Evolutionary conservation across 257 asterid species (phyloP), one percentile per base, ranked within the genome.

Genomic region (Nicotiana benthamiana): DNA sequence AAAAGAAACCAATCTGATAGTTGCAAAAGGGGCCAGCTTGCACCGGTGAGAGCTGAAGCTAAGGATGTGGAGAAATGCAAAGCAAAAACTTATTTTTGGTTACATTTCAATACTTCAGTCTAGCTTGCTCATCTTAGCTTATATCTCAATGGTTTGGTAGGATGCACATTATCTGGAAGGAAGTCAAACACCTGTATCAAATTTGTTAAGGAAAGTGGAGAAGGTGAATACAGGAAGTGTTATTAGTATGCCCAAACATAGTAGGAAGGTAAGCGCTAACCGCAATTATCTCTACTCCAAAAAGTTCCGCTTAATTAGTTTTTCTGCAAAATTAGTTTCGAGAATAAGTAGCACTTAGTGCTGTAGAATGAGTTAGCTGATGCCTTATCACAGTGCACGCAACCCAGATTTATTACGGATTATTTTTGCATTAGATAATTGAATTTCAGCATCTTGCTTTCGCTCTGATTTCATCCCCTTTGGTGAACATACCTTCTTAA

Each of bases 171-270:
- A 82, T 84, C 86, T 82, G 80, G 89, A 83, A 84, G 90, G 79
- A 85, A 78, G 83, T 75, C 89, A 91, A 83, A 88, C 94, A 70
- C 99, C 98, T 63, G 94, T 91, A 83, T 84, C 99, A 79, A 90
- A 86, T 81, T 34, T 89, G 90, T 81, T 92, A 82, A 91, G 90
- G 86, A 92, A 90, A 62, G 96, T 81, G 61, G 98, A 92, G 75
- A 90, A 91, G 81, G 90, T 80, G 82, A 92, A 91, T 75, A 54
- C 85, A 36, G 93, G 89, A 81, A 85, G 81, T 85, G 83, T 79
- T 28, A 61, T 82, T 63, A 85, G 80, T 88, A 85, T 92, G 80
- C 91, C 99, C 30, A 89, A 91, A 89, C 97, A 88, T 77, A 90
- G 97, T 85, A 86, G 93, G 90, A 94, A 96, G 99, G 99, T 96